A percentile compares a stretch with the other conserved stretches of the same genome.
Evolutionary conservation across 805 yeast species (phyloP).

Genomic region (Candida methanosorbosa): DNA sequence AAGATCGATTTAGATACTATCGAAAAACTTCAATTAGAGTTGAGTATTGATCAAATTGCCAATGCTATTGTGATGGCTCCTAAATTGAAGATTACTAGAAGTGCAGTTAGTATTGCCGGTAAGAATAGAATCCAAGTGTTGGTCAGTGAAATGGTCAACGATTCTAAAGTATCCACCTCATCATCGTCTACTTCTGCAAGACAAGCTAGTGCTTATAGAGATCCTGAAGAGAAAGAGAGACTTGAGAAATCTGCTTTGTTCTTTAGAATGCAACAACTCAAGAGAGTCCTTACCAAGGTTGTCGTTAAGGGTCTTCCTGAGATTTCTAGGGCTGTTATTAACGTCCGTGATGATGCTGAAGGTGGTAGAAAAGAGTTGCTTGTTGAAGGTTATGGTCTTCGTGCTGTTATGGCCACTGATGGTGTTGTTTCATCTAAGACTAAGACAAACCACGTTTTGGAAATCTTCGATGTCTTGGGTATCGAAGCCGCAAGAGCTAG

Average conservation of each 20-base stretch:
- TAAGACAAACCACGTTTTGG: conserved; percentile 85
- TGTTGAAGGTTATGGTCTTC: conserved; percentile 96
- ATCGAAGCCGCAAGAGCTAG: conserved; percentile 96
- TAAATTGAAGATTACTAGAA: conserved; percentile 70
- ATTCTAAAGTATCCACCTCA: conserved; percentile 32
- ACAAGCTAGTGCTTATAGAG: conserved; percentile 18
- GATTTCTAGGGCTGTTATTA: conserved; percentile 92
- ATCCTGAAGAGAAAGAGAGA: conserved; percentile 28
- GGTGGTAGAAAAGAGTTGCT: conserved; percentile 82
- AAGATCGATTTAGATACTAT: conserved; percentile 78
- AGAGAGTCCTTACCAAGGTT: conserved; percentile 76
- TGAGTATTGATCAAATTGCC: conserved; percentile 80
- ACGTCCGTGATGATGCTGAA: conserved; percentile 78
- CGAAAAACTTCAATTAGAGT: conserved; percentile 82
- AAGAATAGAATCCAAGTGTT: conserved; percentile 58
- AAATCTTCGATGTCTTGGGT: conserved; percentile 83
- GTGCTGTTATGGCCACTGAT: conserved; percentile 94
- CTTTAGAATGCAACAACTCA: conserved; percentile 82
- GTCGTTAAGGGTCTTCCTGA: conserved; percentile 91
- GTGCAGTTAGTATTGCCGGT: conserved; percentile 63
- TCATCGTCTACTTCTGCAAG: conserved; percentile 31
- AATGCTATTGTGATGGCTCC: conserved; percentile 77
- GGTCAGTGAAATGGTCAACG: conserved; percentile 37
- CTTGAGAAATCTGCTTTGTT: conserved; percentile 47
- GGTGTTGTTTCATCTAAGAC: conserved; percentile 90